Percentiles rank a stretch among this genome's conserved stretches.
These are phyloP conservation scores for Reticulascus tulasneorum DNA, from an alignment of 2,329 filamentous ascomycete species.

Conservation along the genomic window DNA sequence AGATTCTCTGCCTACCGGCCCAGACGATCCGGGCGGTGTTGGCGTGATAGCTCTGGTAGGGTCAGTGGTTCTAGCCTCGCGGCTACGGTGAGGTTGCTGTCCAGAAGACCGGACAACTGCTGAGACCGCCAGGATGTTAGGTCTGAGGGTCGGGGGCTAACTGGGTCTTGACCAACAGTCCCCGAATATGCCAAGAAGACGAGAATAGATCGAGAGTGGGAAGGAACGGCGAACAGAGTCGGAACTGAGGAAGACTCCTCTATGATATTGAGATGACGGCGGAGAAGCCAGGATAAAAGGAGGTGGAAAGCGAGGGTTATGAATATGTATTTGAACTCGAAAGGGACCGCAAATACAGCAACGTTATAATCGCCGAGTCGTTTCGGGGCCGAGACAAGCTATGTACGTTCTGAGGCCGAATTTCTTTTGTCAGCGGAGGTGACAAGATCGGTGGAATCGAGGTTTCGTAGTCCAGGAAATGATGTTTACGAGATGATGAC, in stretches of 20 bases:
- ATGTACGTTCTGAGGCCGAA: not conserved
- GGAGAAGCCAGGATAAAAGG: too few species aligned
- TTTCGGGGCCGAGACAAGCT: not conserved
- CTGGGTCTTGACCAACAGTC: conserved; percentile 16
- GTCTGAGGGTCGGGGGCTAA: conserved; percentile 13
- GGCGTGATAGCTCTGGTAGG: conserved; percentile 13
- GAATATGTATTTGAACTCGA: too few species aligned
- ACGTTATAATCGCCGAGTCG: too few species aligned
- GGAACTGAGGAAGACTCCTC: too few species aligned
- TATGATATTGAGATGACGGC: too few species aligned
- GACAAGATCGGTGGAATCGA: not conserved
- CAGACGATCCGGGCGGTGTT: conserved; percentile 3
- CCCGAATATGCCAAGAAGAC: conserved; percentile 6
- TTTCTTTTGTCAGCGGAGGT: not conserved
- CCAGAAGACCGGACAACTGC: conserved; percentile 12
- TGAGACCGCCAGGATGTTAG: conserved; percentile 15
- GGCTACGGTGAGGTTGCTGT: conserved; percentile 13
- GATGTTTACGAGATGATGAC: not conserved
- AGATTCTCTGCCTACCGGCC: conserved; percentile 2
- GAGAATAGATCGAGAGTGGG: not conserved
- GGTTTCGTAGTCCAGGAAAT: not conserved
- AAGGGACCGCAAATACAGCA: too few species aligned
- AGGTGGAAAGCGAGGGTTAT: too few species aligned
- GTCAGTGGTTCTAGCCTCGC: conserved; percentile 17
- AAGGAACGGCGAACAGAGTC: not conserved